A percentile compares a stretch with the other conserved stretches of the same genome.
These are phyloP conservation scores for Senna siamea DNA, from an alignment of 306 rosid species.

Conservation along the genomic window DNA sequence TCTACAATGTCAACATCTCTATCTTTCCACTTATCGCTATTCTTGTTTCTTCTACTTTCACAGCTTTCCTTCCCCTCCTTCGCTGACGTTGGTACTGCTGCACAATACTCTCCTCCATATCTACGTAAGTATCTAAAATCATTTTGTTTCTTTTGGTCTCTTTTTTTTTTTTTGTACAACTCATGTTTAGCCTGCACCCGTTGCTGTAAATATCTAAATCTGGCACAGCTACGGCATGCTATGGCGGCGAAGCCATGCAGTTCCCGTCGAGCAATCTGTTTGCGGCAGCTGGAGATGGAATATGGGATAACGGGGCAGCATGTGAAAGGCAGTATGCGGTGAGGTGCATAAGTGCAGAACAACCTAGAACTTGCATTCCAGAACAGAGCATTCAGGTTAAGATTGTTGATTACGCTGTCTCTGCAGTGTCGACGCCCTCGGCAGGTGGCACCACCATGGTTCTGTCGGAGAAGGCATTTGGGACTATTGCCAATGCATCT, in stretches of 20 bases:
- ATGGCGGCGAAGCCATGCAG: slow-evolving; percentile 52
- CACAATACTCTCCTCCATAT: slow-evolving; percentile 67
- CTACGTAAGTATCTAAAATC: slow-evolving; percentile 51
- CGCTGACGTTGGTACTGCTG: slow-evolving; percentile 74
- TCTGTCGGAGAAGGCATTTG: slow-evolving; percentile 62
- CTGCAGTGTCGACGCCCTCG: slow-evolving; percentile 23
- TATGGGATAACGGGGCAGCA: slow-evolving; percentile 88
- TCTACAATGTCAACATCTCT: neutral
- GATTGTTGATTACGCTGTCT: slow-evolving; percentile 48
- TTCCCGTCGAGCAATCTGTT: slow-evolving; percentile 73
- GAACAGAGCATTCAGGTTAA: no score
- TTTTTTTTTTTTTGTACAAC: no score
- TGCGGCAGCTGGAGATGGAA: slow-evolving; percentile 71
- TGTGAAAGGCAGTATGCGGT: slow-evolving; percentile 77
- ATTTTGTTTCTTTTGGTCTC: neutral
- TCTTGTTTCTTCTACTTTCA: neutral
- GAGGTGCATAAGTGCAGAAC: no score
- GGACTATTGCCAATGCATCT: no score
- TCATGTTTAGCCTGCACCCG: no score
- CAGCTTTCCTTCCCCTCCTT: slow-evolving; percentile 25
- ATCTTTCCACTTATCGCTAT: neutral
- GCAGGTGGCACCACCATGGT: slow-evolving; percentile 45
- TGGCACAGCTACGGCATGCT: slow-evolving; percentile 63
- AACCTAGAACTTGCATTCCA: no score
- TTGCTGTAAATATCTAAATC: neutral